Evolutionary conservation across 164 flowering plant genomes (phyloP).

Genomic region (Nelumbo lutea): DNA sequence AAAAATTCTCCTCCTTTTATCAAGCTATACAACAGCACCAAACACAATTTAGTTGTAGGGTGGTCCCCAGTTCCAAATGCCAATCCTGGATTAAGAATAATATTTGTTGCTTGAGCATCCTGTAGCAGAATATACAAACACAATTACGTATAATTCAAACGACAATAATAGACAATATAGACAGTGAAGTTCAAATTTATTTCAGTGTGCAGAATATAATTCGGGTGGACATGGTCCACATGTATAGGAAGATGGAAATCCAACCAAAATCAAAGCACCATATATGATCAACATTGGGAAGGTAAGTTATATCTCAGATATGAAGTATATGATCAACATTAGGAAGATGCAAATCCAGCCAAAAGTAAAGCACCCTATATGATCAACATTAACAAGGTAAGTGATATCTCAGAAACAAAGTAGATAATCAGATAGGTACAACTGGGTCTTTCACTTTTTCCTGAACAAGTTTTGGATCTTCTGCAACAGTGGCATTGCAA

Average conservation of each 20-base stretch:
- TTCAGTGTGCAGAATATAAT: not conserved
- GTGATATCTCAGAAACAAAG: no score
- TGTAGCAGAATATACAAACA: slow-evolving; percentile 22
- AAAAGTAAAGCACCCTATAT: no score
- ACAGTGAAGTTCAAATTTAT: not conserved
- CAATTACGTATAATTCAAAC: not conserved
- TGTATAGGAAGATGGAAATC: not conserved
- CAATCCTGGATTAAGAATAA: slow-evolving; percentile 84
- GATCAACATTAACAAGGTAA: no score
- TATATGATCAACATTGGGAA: not conserved
- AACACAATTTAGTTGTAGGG: slow-evolving; percentile 82
- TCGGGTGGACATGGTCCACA: not conserved
- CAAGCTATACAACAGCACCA: slow-evolving; percentile 47
- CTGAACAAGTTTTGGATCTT: no score
- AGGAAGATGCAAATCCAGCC: no score
- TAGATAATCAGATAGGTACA: no score
- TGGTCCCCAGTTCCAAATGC: slow-evolving; percentile 99
- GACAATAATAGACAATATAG: not conserved
- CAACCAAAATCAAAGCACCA: not conserved
- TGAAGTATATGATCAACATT: no score
- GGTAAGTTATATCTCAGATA: no score
- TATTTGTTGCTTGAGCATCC: slow-evolving; percentile 69
- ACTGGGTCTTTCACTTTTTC: no score
- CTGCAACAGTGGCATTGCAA: no score
- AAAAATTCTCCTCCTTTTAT: slow-evolving; percentile 75